A percentile compares a stretch with the other conserved stretches of the same genome.
Evolutionary conservation across 345 rosid genomes (phyloP).

Genomic region (Erucastrum elatum): DNA sequence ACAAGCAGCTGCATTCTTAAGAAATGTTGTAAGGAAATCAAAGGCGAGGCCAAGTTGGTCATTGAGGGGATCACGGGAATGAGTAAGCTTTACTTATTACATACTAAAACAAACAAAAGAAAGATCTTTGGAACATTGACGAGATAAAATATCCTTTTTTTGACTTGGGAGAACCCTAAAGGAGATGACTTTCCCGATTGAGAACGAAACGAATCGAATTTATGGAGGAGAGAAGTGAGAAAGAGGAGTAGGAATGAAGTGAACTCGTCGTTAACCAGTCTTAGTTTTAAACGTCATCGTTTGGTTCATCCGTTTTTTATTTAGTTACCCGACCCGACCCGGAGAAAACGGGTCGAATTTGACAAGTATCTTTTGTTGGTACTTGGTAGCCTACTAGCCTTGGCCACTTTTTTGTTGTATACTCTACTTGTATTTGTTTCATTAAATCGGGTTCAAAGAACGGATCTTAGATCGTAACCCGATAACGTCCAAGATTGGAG

Average conservation of each 20-base stretch:
- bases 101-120: not conserved
- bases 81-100: conserved; percentile 14
- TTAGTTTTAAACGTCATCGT: conserved; percentile 11
- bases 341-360: conserved; percentile 10
- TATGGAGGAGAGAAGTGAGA: not conserved
- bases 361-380: not conserved
- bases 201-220: conserved; percentile 33
- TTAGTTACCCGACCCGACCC: conserved; percentile 7
- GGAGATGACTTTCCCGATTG: conserved; percentile 36
- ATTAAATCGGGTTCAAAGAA: not conserved
- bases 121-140: not conserved
- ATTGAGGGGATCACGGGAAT: conserved; percentile 23
- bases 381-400: no score
- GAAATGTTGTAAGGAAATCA: conserved; percentile 22
- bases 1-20: not conserved
- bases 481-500: not conserved
- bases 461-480: not conserved
- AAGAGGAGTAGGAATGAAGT: conserved; percentile 15
- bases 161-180: conserved; percentile 13
- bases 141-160: not conserved
- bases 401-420: no score
- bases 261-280: conserved; percentile 6
- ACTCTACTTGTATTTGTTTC: not conserved
- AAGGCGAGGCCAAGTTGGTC: conserved; percentile 16
- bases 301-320: conserved; percentile 11